Evolutionary conservation across 2,329 filamentous ascomycete species (phyloP).

Genomic region (Fusarium sp.): DNA sequence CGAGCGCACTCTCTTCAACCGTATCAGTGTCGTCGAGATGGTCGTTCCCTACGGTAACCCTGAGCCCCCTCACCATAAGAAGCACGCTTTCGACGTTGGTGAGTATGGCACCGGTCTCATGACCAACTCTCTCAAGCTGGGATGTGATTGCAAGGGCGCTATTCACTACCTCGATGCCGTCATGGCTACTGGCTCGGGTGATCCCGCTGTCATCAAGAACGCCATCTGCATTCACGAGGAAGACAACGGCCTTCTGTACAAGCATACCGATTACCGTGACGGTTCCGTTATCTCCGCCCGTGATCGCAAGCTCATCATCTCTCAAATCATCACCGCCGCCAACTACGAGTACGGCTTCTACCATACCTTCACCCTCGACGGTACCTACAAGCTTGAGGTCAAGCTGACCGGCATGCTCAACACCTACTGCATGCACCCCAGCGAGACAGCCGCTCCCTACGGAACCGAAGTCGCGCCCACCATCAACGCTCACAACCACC

Average conservation of each 20-base stretch:
- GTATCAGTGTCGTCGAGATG: constrained; percentile 76
- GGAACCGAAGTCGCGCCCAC: constrained; percentile 72
- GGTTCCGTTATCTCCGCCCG: constrained; percentile 66
- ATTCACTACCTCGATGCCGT: constrained; percentile 93
- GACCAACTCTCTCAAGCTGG: constrained; percentile 81
- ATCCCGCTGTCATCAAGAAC: constrained; percentile 86
- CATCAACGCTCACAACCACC: constrained; percentile 73
- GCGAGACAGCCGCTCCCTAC: constrained; percentile 59
- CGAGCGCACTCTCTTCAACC: constrained; percentile 70
- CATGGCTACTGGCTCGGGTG: constrained; percentile 83
- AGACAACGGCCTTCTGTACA: constrained; percentile 68
- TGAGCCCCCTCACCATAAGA: constrained; percentile 80
- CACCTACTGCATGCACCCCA: constrained; percentile 53
- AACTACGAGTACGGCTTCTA: constrained; percentile 69
- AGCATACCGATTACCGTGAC: constrained; percentile 71
- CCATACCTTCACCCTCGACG: constrained; percentile 59
- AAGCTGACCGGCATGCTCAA: constrained; percentile 62
- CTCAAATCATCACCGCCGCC: constrained; percentile 71
- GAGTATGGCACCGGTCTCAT: constrained; percentile 86
- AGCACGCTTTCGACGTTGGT: constrained; percentile 83
- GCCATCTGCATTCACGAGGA: constrained; percentile 86
- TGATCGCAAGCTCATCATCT: constrained; percentile 67
- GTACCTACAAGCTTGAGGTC: constrained; percentile 70
- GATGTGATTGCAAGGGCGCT: constrained; percentile 87
- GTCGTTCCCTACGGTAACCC: constrained; percentile 80